Base-by-base conservation (phyloP, 129 eudicot genomes). In the sunflower (Helianthus annuus) region DNA sequence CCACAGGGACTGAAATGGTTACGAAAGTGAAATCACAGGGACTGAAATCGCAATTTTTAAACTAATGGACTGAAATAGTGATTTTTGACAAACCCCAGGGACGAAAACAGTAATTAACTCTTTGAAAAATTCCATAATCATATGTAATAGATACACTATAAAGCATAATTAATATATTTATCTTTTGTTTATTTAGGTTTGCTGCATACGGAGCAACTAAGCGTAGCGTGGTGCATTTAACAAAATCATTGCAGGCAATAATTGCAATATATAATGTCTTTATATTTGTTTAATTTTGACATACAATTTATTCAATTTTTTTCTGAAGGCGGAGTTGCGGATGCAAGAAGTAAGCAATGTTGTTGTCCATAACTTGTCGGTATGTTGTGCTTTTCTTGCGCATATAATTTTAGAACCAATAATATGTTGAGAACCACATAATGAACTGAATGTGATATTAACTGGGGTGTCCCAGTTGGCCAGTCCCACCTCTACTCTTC, bases 181-280 rank as follows among this genome's bases (percentile, higher is more conserved):
- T 24, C 22, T 48, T 48, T 67, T 46, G 9, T 19, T 70, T 42
- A 44, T 62, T 27, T 71, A 93, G 97, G 73, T 94, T 94, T 83
- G 98, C 98, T 54, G 98, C 98, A 74, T 94, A 90, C 75, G 98
- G 98, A 48, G 97, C 98, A 17, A 90, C 98, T 24, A 94, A 94
- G 66, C 89, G 98, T 58, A 90, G 98, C 78, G 98, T 94, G 71
- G 97, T 94, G 72, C 98, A 94, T 86, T 76, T 94, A 70, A 94
- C 98, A 16, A 94, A 94, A 64, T 94, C 98, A 56, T 77, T 94
- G 71, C 98, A 94, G 95, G 97, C 69, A 80, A 74, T 83, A 72
- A 63, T 32, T 76, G 67, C 40, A 40, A 17, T 71, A 9, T 46
- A 56, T 56, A 3, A 6, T 40, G 5, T 29, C 10, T 66, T 16